Base-by-base conservation (phyloP, 2,329 filamentous ascomycete genomes). In the Beauveria sp. region DNA sequence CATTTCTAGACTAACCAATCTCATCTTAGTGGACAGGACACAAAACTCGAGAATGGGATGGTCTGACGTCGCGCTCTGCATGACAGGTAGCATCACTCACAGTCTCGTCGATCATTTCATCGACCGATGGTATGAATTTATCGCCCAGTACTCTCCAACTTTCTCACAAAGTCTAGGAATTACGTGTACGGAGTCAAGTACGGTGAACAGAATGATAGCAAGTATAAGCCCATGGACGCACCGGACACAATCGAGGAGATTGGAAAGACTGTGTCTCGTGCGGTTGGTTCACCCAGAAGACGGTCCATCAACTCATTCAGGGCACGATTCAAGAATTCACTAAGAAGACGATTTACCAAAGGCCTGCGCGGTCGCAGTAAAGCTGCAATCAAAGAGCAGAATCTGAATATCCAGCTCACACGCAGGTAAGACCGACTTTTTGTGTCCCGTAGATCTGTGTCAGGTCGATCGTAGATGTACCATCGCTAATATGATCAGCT, bases 141-240 rank as follows among this genome's bases (percentile, higher is more conserved):
- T 14, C 10, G 24, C 37, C 9, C n/a, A 7, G 24, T 44, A 37
- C 4, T 26, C 37, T 59, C 72, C 57, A 71, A 55, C 1, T 1
- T 22, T 0, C 10, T 3, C 22, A 82, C 34, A 26, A 18, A 10
- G 1, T 8, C 7, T 30, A 61, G 80, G 82, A 96, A 96, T 75
- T 96, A 90, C 70, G 92, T 97, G 65, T 96, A 85, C 65, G 81
- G 86, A 61, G 85, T 89, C 56, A 97, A 97, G 72, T 97, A 97
- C 70, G 69, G 74, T 57, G 70, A 71, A 50, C 79, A 79, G 57
- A 28, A 58, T 41, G 47, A 30, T 14, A 18, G 30, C 63, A 65
- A 54, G 63, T 66, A 43, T 62, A 64, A 7, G 65, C 66, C 37
- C 65, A 67, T 60, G n/a, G 48, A 47, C 10, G 46, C 53, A 2